Percentiles rank a stretch among this genome's conserved stretches.
These are phyloP conservation scores for Gossypium ekmanianum DNA, from an alignment of 345 rosid species.

Conservation along the genomic window DNA sequence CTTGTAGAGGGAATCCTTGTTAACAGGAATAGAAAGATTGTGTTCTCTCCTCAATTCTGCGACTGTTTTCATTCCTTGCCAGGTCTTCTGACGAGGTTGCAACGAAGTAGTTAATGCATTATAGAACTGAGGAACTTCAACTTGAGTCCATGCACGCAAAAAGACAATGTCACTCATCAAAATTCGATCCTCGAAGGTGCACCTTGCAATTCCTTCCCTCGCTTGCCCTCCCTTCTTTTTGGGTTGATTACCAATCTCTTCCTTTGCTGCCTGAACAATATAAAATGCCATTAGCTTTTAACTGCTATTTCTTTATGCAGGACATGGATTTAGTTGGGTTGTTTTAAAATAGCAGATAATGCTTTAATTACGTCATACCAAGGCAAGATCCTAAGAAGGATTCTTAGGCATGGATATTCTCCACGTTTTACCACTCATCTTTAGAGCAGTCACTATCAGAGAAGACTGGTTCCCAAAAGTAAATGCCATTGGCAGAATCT, in stretches of 20 bases:
- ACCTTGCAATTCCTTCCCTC: conserved; percentile 83
- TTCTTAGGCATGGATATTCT: background rate
- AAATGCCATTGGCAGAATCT: background rate
- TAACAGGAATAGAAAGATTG: conserved; percentile 62
- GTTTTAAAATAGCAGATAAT: background rate
- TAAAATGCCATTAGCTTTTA: background rate
- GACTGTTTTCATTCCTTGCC: conserved; percentile 93
- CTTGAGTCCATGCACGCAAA: conserved; percentile 78
- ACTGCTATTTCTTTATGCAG: background rate
- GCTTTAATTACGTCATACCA: background rate
- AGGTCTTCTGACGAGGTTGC: conserved; percentile 71
- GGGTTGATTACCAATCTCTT: conserved; percentile 67
- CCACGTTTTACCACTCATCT: background rate
- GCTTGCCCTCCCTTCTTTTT: conserved; percentile 58
- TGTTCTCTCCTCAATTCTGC: conserved; percentile 76
- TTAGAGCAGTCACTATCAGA: conserved; percentile 1
- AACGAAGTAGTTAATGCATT: conserved; percentile 84
- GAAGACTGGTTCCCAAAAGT: background rate
- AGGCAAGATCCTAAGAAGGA: background rate
- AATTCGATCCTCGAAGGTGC: conserved; percentile 94
- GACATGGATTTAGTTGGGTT: background rate
- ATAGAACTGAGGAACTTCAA: conserved; percentile 69
- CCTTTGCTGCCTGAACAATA: conserved; percentile 64
- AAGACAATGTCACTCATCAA: conserved; percentile 86
- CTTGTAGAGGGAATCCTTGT: conserved; percentile 88